These are phyloP conservation scores for Calonectria honghensis DNA, from an alignment of 2,329 filamentous ascomycete genomes.

Conservation along the genomic window DNA sequence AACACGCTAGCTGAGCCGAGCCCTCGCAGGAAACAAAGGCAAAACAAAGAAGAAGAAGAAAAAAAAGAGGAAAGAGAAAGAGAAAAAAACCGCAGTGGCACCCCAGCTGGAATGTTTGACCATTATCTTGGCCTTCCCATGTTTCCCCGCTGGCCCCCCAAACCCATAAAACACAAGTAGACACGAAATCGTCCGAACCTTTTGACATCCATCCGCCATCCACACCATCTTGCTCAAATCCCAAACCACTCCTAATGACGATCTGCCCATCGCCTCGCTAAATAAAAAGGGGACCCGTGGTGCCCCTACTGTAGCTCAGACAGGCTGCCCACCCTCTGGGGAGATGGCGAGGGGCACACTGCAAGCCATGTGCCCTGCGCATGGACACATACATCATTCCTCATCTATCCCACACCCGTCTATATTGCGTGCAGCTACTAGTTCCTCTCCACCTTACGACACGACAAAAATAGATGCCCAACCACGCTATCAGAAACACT, in stretches of 20 bases:
- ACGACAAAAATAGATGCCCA: conserved; percentile 32
- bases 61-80: not conserved
- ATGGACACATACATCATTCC: conserved; percentile 19
- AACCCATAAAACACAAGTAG: conserved; percentile 4
- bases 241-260: conserved; percentile 8
- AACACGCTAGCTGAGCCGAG: not conserved
- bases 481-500: conserved; percentile 6
- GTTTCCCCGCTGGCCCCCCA: not conserved
- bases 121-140: not conserved
- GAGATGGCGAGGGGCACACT: conserved; percentile 23
- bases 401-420: conserved; percentile 33
- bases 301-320: conserved; percentile 11
- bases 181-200: conserved; percentile 20
- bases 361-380: conserved; percentile 13
- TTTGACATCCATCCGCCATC: conserved; percentile 9
- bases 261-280: not conserved
- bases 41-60: not conserved
- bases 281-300: not conserved
- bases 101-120: not conserved
- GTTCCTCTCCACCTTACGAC: conserved; percentile 17
- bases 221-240: conserved; percentile 12
- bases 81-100: not conserved
- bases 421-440: conserved; percentile 29
- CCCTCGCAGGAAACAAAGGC: not conserved
- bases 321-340: conserved; percentile 2